Conservation (phyloP, 176 grass and related monocot genomes). For the Stipa capillata region DNA sequence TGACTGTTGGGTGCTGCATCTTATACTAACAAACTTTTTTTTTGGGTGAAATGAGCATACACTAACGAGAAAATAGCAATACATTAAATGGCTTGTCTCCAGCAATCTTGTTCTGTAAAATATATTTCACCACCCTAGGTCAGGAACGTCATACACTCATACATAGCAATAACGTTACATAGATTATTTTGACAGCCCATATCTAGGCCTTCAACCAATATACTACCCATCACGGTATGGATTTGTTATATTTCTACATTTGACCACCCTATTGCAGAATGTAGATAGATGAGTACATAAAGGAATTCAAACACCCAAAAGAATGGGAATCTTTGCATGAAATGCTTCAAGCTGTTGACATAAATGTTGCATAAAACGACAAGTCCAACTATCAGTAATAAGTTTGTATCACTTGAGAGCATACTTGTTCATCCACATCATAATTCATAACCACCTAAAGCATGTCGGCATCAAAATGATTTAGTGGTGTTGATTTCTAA, state of each 20-base stretch:
- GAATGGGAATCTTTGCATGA: not conserved
- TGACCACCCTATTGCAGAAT: not conserved
- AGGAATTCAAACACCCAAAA: not conserved
- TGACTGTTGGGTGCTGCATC: not conserved
- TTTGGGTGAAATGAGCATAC: not conserved
- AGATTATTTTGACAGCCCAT: not conserved
- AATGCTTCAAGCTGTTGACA: not conserved
- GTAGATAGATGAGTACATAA: not conserved
- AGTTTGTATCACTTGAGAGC: slow-evolving; percentile 14
- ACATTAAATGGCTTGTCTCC: not conserved
- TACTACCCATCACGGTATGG: not conserved
- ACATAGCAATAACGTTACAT: not conserved
- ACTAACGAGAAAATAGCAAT: slow-evolving; percentile 1
- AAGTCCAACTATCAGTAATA: not conserved
- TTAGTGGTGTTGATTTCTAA: not conserved
- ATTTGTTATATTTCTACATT: not conserved
- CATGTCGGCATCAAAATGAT: not conserved
- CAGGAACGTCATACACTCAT: not conserved
- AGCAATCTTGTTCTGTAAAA: not conserved
- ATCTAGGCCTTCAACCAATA: not conserved
- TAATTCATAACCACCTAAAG: not conserved
- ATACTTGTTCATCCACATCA: not conserved
- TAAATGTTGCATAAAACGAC: not conserved
- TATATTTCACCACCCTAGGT: not conserved
- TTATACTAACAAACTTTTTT: not conserved